Conservation (phyloP, 2,329 filamentous ascomycete genomes). For the Venturia oleaginea region DNA sequence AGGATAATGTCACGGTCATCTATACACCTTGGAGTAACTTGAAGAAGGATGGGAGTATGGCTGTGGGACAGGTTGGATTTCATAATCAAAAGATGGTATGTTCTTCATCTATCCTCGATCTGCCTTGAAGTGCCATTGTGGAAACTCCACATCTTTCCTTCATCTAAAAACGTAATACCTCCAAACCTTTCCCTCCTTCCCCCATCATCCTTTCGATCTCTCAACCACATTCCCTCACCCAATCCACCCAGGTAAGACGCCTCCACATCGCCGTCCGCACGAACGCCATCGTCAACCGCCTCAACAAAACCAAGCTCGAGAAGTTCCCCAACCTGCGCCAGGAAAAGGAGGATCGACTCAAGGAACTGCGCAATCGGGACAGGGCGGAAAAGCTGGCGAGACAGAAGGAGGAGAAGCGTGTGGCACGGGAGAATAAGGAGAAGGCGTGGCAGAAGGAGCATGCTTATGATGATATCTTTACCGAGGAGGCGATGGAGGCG, state of each 20-base stretch:
- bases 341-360: conserved; percentile 70
- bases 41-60: conserved; percentile 93
- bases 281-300: conserved; percentile 88
- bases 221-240: not conserved
- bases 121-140: too few species aligned
- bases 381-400: conserved; percentile 52
- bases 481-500: conserved; percentile 66
- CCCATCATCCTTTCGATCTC: conserved; percentile 24
- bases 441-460: conserved; percentile 96
- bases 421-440: conserved; percentile 74
- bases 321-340: conserved; percentile 73
- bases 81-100: conserved; percentile 67
- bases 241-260: conserved; percentile 57
- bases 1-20: conserved; percentile 92
- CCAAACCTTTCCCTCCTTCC: not conserved
- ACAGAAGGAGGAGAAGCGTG: conserved; percentile 66
- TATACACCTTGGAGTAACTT: conserved; percentile 98
- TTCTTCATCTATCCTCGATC: not conserved
- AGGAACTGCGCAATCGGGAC: conserved; percentile 63
- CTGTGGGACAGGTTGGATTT: conserved; percentile 87
- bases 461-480: conserved; percentile 88
- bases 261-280: conserved; percentile 71
- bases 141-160: not conserved
- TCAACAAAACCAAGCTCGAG: conserved; percentile 93
- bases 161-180: too few species aligned